phyloP scores from a whole-genome alignment of 805 yeast species.

The Zygosaccharomyces rouxii region DNA sequence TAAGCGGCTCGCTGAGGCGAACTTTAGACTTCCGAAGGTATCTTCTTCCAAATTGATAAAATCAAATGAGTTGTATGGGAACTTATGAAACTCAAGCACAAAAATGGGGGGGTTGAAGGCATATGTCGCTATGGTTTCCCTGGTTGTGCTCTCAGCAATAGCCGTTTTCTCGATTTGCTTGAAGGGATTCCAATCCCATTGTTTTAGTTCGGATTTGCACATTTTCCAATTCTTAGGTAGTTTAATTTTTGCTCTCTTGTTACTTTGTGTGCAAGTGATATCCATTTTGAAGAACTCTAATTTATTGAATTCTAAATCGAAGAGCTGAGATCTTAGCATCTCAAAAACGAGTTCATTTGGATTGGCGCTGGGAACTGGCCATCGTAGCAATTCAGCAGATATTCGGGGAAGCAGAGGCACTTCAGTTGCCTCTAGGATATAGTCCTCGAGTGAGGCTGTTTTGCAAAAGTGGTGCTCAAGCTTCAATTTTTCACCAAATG shows the following conservation, averaged over 20 bases:
- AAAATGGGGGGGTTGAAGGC: not conserved
- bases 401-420: not conserved
- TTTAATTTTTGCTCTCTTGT: not conserved
- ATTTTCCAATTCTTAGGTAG: conserved; percentile 17
- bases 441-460: not conserved
- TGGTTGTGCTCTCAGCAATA: not conserved
- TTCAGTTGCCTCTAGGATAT: not conserved
- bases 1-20: conserved; percentile 1
- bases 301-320: conserved; percentile 18
- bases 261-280: not conserved
- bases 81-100: conserved; percentile 3
- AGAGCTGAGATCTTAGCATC: conserved; percentile 5
- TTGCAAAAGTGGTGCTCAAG: not conserved
- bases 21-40: conserved; percentile 9
- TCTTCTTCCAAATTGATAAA: conserved; percentile 14
- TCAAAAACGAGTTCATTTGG: conserved; percentile 4
- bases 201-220: conserved; percentile 10
- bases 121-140: not conserved
- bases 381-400: not conserved
- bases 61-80: conserved; percentile 11
- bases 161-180: not conserved
- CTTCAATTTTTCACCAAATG: not conserved
- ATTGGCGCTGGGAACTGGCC: not conserved
- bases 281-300: conserved; percentile 19
- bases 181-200: conserved; percentile 25